Base-by-base conservation (phyloP, 208 protist species). In the Chromosphaera perkinsii region DNA sequence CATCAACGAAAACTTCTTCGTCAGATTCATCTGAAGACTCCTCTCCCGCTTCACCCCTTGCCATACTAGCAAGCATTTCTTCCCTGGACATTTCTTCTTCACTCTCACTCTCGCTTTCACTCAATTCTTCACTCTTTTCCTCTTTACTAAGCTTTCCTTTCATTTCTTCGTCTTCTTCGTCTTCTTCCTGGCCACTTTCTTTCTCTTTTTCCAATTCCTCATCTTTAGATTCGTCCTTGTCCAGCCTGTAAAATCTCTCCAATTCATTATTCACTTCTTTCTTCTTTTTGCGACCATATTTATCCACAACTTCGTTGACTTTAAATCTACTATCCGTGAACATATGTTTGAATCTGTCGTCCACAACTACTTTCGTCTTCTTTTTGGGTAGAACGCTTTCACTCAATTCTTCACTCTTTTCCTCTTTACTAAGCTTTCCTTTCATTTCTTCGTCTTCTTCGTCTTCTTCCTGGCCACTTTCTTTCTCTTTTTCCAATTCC, bases 281-380 rank as follows among this genome's bases (percentile, higher is more conserved):
- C 36, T 45, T 2, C 9, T 37, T 7, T 43, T 62, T 60, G 39
- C 72, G 72, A 47, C 72, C 72, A 51, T 72, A 72, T 48, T 67
- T 65, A 40, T 76, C 72, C 20, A 70, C 72, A 3, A 17, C 26
- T 17, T 54, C 61, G 32, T 32, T 42, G 29, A 48, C 26, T 20
- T 31, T 9, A 31, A 76, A 76, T 32, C 66, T 1, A 10, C 72
- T 35, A 52, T 78, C 73, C 1, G n/a, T 51, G 36, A 78, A 69
- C 73, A 78, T 78, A 4, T n/a, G 17, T n/a, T 59, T 35, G 59
- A 78, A 78, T 35, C 73, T 59, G 45, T 31, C 3, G 67, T 78
- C 73, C 2, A 78, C 54, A 32, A 43, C 27, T 10, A 74, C 37
- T 56, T 78, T 78, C 32, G 31, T 55, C 48, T 67, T 29, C n/a